Evolutionary conservation across 1,284 basidiomycete species (phyloP).

Genomic region (Amylostereum chailletii): DNA sequence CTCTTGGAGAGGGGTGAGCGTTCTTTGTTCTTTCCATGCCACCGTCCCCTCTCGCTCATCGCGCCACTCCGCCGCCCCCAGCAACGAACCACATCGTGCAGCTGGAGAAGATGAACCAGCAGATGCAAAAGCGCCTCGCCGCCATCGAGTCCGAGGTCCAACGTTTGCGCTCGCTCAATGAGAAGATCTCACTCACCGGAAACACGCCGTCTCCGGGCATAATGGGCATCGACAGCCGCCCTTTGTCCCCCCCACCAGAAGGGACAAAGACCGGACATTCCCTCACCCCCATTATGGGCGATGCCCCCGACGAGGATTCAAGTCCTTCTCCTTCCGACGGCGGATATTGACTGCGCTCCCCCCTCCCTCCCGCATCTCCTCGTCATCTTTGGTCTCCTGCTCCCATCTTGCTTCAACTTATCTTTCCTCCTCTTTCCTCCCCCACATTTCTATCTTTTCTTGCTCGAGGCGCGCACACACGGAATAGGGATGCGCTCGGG

Average conservation of each 20-base stretch:
- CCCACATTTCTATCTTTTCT: slow-evolving; percentile 10
- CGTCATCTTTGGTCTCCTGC: slow-evolving; percentile 20
- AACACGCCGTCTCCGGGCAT: slow-evolving; percentile 44
- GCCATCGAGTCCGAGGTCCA: slow-evolving; percentile 57
- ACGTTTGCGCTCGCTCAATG: slow-evolving; percentile 62
- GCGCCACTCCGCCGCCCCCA: slow-evolving; percentile 18
- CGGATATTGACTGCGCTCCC: slow-evolving; percentile 34
- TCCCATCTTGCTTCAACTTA: slow-evolving; percentile 15
- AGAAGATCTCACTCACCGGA: slow-evolving; percentile 62
- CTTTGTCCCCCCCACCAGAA: slow-evolving; percentile 60
- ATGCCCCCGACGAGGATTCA: slow-evolving; percentile 50
- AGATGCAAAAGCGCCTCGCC: slow-evolving; percentile 55
- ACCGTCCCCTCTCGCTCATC: slow-evolving; percentile 2
- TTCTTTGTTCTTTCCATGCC: slow-evolving; percentile 3
- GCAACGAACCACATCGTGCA: slow-evolving; percentile 68
- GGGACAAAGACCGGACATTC: slow-evolving; percentile 34
- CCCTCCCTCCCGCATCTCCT: slow-evolving; percentile 16
- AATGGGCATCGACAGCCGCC: slow-evolving; percentile 37
- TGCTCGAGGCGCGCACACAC: neutral
- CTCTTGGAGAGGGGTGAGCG: slow-evolving; percentile 74
- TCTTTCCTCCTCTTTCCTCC: slow-evolving; percentile 17
- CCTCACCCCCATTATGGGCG: slow-evolving; percentile 40
- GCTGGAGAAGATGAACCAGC: slow-evolving; percentile 61
- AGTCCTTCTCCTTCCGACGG: slow-evolving; percentile 56
- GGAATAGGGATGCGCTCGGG: too few relatives aligned